Base-by-base conservation (phyloP, 176 grass and related monocot genomes). In the Olyra latifolia region DNA sequence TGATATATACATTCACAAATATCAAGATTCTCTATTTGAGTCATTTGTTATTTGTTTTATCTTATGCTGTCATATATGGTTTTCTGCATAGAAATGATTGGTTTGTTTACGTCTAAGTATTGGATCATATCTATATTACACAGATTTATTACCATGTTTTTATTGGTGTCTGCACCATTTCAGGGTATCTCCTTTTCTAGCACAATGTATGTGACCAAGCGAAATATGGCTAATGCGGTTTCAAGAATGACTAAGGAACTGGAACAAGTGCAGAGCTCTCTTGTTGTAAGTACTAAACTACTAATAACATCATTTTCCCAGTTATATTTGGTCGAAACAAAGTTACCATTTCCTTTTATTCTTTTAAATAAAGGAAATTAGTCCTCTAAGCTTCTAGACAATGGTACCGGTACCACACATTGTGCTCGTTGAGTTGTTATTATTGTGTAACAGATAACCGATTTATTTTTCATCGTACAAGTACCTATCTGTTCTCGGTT, bases 191-290 rank as follows among this genome's bases (percentile, higher is more conserved):
- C 87, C 11, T 92, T 98, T 35, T 91, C 89, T 52, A 91, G 91
- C 84, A 49, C 94, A 25, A 98, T 98, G 92, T 94, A 92, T 70
- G 92, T 92, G 30, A 98, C 92, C 9, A 98, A 94, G 69, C 71
- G 44, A 13, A 94, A 92, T 71, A 94, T 98, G 89, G 79, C 92
- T 57, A 92, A 69, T 75, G 92, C 89, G 54, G 92, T 94, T 68
- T 89, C 80, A 64, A 90, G 63, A 63, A 94, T 98, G 95, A 94
- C 92, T 49, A 92, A 90, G 83, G 80, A 92, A 81, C 69, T 94
- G 50, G 85, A 94, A 22, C 87, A 94, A 87, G 85, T 94, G 15
- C 91, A 91, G 54, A 58, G 43, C 87, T 89, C 92, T 76, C 87
- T 98, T 87, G 95, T 89, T n/a, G 87, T 94, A 79, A 92, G 91